Conservation (phyloP, 345 rosid genomes). For the Pelargonium nanum region DNA sequence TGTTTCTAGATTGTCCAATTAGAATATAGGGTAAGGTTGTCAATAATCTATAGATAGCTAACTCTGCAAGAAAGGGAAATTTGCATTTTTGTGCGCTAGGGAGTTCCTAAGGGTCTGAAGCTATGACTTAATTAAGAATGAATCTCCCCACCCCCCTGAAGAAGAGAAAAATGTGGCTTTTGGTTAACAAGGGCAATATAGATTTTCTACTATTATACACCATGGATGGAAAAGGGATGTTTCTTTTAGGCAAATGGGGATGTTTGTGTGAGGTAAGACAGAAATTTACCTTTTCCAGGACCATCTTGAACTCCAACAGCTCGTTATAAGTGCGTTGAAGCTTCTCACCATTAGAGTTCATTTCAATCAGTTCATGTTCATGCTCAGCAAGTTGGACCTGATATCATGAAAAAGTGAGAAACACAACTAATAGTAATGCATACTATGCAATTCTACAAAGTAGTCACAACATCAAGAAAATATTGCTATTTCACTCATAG, state of each 20-base stretch:
- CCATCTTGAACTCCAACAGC: slow-evolving; percentile 88
- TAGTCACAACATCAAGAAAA: neutral
- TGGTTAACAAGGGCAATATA: neutral
- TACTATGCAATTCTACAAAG: neutral
- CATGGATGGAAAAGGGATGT: neutral
- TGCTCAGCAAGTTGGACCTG: slow-evolving; percentile 84
- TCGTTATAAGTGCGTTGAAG: slow-evolving; percentile 81
- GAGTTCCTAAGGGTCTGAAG: neutral
- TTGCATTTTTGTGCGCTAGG: neutral
- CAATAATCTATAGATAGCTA: neutral
- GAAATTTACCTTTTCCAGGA: slow-evolving; percentile 62
- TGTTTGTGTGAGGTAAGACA: slow-evolving; percentile 5
- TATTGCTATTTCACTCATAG: neutral
- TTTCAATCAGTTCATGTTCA: slow-evolving; percentile 84
- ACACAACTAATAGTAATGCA: neutral
- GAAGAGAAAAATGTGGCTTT: neutral
- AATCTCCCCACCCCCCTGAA: neutral
- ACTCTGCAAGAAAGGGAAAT: neutral
- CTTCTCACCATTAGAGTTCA: slow-evolving; percentile 87
- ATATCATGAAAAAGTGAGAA: slow-evolving; percentile 13
- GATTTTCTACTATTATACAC: neutral
- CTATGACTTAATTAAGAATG: neutral
- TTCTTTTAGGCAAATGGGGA: slow-evolving; percentile 5
- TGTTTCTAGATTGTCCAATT: neutral
- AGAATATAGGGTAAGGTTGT: neutral